Conservation (phyloP, 2,329 filamentous ascomycete species). For the Diaporthe sp. region DNA sequence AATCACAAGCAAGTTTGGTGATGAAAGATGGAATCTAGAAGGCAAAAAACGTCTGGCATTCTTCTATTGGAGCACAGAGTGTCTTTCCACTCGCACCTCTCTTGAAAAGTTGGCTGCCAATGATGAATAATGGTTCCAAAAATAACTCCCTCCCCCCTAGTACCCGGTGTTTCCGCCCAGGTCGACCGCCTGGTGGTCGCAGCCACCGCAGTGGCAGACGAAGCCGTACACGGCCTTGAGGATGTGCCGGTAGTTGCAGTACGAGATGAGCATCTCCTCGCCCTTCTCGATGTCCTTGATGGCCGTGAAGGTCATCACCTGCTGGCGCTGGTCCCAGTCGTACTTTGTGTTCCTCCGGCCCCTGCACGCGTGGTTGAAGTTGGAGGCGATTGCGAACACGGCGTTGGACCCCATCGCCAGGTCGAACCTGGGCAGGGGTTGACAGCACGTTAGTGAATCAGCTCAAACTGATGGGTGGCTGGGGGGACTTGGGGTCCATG, state of each 20-base stretch:
- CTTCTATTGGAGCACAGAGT: neutral
- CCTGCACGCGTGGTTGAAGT: slow-evolving; percentile 69
- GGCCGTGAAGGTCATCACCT: slow-evolving; percentile 55
- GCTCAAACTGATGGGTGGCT: no score
- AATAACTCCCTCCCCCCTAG: neutral
- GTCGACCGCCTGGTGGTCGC: slow-evolving; percentile 39
- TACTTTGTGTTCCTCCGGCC: slow-evolving; percentile 56
- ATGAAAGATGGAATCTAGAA: neutral
- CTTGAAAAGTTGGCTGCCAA: neutral
- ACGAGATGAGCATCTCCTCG: slow-evolving; percentile 63
- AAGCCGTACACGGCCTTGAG: slow-evolving; percentile 63
- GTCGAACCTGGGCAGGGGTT: slow-evolving; percentile 43
- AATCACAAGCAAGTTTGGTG: neutral
- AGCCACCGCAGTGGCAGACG: slow-evolving; percentile 61
- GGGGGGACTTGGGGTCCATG: no score
- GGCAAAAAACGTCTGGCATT: neutral
- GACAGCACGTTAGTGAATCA: neutral
- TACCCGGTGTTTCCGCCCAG: neutral
- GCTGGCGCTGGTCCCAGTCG: slow-evolving; percentile 46
- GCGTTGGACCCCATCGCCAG: slow-evolving; percentile 40
- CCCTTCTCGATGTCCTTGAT: slow-evolving; percentile 50
- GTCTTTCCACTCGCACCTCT: neutral
- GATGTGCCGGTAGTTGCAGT: slow-evolving; percentile 50
- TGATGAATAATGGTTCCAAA: neutral
- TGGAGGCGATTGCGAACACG: slow-evolving; percentile 62